Percentiles rank a stretch among this genome's conserved stretches.
phyloP scores from a whole-genome alignment of 108 stramenopile species.

The Cyclotella choctawhatcheeana region DNA sequence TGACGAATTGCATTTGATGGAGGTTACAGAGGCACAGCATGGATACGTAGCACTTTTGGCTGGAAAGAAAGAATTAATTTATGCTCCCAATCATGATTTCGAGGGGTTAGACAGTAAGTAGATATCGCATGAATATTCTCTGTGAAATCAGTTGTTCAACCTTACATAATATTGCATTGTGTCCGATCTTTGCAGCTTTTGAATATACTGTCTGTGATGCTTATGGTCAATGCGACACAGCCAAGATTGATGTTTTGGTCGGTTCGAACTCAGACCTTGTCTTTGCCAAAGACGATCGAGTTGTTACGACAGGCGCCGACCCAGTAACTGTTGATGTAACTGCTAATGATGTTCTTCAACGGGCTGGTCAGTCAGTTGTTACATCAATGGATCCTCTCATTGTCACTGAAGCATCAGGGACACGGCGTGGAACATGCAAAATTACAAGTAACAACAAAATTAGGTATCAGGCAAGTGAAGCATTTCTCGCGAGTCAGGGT shows the following conservation, averaged over 20 bases:
- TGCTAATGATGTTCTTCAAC: conserved; percentile 22
- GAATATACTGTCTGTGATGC: conserved; percentile 29
- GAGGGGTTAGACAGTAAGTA: conserved; percentile 27
- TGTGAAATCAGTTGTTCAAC: neutral
- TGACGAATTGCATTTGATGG: conserved; percentile 18
- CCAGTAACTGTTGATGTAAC: conserved; percentile 22
- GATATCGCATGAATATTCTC: neutral
- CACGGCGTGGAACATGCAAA: conserved; percentile 11
- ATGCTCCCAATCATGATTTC: conserved; percentile 21
- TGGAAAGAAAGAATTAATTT: conserved; percentile 17
- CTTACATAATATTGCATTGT: no score
- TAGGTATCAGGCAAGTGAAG: conserved; percentile 10
- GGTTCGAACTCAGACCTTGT: conserved; percentile 20
- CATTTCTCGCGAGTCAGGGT: neutral
- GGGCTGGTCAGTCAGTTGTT: neutral
- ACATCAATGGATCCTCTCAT: conserved; percentile 4
- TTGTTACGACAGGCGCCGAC: conserved; percentile 16
- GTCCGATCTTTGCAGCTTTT: conserved; percentile 15
- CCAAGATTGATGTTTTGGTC: conserved; percentile 26
- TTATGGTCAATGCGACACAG: conserved; percentile 18
- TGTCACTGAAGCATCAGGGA: neutral
- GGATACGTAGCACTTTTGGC: conserved; percentile 11
- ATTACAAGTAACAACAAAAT: conserved; percentile 18
- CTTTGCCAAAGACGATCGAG: conserved; percentile 28
- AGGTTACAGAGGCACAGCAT: conserved; percentile 12